Evolutionary conservation across 2,329 filamentous ascomycete genomes (phyloP), one percentile per base, ranked within the genome.

Genomic region (Sporothrix pseudoabietina): DNA sequence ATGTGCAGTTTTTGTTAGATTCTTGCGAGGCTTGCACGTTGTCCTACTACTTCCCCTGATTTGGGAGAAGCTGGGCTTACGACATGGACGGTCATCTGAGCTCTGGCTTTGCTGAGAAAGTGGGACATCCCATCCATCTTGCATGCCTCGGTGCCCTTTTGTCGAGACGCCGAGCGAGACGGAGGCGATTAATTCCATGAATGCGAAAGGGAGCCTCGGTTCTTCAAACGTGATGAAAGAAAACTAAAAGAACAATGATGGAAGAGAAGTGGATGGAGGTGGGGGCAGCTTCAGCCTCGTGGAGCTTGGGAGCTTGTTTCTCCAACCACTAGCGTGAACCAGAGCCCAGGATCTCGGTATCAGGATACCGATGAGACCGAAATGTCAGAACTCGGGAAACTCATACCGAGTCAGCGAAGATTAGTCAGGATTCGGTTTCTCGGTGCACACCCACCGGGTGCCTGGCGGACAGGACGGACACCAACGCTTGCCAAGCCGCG

Each of bases 111-210:
- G 35, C 35, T 35, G 35, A 35, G 44, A 19, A 49, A 49, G 44
- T 16, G 32, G 57, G 32, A 10, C 57, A n/a, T 55, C n/a, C 30
- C 52, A 35, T 35, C n/a, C 52, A 52, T 16, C 14, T 39, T 35
- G 19, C 9, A 12, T 26, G 39, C 61, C 61, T 66, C 61, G 61
- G 61, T 47, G 32, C 57, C 8, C n/a, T 16, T 47, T 44, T 35
- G 22, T 41, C 16, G 41, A 41, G 22, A 44, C 3, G 39, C 61
- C 22, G 22, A 44, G 39, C 4, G 22, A 14, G 12, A 47, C 61
- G 61, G 61, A 66, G 61, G 39, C 61, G 61, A 66, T 47, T 44
- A 16, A 6, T 61, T 63, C 61, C 61, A 66, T 66, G 61, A 44
- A 66, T 63, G 35, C 26, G 59, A 35, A 39, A 61, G 30, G 16